Evolutionary conservation across 2,329 filamentous ascomycete genomes (phyloP), one percentile per base, ranked within the genome.

Genomic region (Cercospora sesami): DNA sequence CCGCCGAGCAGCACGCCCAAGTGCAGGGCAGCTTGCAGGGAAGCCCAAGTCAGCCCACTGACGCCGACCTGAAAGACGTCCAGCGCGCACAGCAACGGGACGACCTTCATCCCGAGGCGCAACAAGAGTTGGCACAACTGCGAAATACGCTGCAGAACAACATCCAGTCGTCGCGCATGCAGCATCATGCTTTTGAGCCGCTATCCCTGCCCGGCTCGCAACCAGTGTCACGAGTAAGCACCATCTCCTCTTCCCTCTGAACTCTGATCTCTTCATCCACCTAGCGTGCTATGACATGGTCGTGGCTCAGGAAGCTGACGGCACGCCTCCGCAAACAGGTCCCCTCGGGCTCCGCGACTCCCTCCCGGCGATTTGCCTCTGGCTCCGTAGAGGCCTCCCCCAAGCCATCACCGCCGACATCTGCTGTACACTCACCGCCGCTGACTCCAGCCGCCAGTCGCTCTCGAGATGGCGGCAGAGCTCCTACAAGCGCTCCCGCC

Each of bases 181-280:
- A 91, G 77, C 92, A 93, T 77, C 96, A 93, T 80, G 89, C 91
- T 53, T 98, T 94, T 76, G 94, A 97, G 78, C 90, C 94, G 36
- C 89, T 97, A 71, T 98, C 95, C 39, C 84, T 98, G 63, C 95
- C 95, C 18, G 85, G 89, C 75, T 98, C 95, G 42, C 85, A 97
- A 68, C 94, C 95, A 42, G 86, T 87, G 33, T 94, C 92, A 57
- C 87, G 92, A 81, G 92, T 94, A 88, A 81, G 90, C 86, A 73
- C 62, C 48, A 26, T 51, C 55, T 12, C 51, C 61, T 30, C 48
- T 28, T 53, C 45, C 28, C 36, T 63, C 31, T 18, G 30, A 30
- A 48, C 55, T 53, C 45, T 63, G 10, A 23, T 31, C 14, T 51
- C 55, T 36, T 39, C 23, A n/a, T 31, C 14, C 53, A 58, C 26